Evolutionary conservation across 192 early-diverging fungal genomes (phyloP).

Genomic region (Podila epigama): DNA sequence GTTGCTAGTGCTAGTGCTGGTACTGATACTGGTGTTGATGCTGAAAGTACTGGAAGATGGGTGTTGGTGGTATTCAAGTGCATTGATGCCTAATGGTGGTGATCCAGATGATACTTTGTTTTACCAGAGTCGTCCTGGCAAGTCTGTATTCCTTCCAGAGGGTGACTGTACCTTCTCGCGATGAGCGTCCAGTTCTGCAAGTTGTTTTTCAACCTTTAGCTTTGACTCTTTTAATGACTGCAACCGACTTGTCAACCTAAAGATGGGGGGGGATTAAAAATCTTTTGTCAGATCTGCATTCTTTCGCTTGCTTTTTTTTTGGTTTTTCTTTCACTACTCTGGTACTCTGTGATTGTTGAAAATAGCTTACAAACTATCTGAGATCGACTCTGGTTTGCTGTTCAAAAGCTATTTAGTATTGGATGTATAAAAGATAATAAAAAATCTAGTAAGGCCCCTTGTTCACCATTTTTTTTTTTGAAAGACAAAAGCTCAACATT

Average conservation of each 20-base stretch:
- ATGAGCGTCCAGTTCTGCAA: constrained; percentile 28
- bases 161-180: constrained; percentile 12
- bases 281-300: background rate
- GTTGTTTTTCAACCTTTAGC: constrained; percentile 17
- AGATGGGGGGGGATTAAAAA: background rate
- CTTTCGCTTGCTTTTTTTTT: background rate
- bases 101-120: background rate
- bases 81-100: too few relatives aligned
- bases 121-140: constrained; percentile 35
- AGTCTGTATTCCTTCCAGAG: constrained; percentile 12
- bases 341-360: background rate
- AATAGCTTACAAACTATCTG: constrained; percentile 24
- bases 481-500: background rate
- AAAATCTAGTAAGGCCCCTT: too few relatives aligned
- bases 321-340: background rate
- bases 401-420: constrained; percentile 7
- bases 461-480: too few relatives aligned
- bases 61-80: too few relatives aligned
- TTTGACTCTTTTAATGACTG: constrained; percentile 23
- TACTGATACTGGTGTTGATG: too few relatives aligned
- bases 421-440: too few relatives aligned
- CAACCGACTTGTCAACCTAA: constrained; percentile 17
- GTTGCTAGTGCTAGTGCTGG: too few relatives aligned
- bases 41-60: too few relatives aligned
- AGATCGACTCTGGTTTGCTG: constrained; percentile 33